Conservation (phyloP, 2,329 filamentous ascomycete genomes). For the Blastomyces gilchristii region DNA sequence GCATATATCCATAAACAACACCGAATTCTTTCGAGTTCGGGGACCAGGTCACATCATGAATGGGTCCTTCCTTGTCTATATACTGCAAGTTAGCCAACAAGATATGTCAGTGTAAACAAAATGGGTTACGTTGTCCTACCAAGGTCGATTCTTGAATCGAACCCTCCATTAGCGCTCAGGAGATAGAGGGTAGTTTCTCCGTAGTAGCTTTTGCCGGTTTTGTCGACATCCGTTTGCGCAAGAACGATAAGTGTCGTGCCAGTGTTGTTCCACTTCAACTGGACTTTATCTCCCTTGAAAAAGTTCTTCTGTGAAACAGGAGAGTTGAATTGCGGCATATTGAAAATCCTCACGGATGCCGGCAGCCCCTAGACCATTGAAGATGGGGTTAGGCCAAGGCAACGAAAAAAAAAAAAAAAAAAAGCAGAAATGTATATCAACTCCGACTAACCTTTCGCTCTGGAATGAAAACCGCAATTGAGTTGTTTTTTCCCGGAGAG, state of each 20-base stretch:
- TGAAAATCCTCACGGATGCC: conserved; percentile 86
- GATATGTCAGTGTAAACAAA: not conserved
- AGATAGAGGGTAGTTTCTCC: conserved; percentile 96
- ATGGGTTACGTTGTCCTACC: conserved; percentile 32
- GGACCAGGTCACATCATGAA: conserved; percentile 97
- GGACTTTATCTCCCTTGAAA: conserved; percentile 98
- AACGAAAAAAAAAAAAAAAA: conserved; percentile 5
- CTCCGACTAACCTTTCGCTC: conserved; percentile 67
- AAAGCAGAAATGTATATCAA: not conserved
- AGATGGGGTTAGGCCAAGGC: conserved; percentile 14
- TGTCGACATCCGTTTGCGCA: conserved; percentile 95
- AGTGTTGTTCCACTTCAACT: conserved; percentile 92
- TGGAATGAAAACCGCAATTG: conserved; percentile 87
- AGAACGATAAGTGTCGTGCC: conserved; percentile 89
- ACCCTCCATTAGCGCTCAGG: conserved; percentile 78
- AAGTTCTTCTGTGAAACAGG: conserved; percentile 96
- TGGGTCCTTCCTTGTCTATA: conserved; percentile 87
- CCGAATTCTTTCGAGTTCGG: conserved; percentile 96
- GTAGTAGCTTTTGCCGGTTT: conserved; percentile 98
- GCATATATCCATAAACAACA: conserved; percentile 97
- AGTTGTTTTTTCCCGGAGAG: conserved; percentile 79
- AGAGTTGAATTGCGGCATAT: conserved; percentile 72
- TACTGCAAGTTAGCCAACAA: conserved; percentile 10
- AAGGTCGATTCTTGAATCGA: conserved; percentile 82
- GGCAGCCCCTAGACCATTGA: conserved; percentile 63